Evolutionary conservation across 2,329 filamentous ascomycete genomes (phyloP), one percentile per base, ranked within the genome.

Genomic region (Hymenoscyphus infarciens): DNA sequence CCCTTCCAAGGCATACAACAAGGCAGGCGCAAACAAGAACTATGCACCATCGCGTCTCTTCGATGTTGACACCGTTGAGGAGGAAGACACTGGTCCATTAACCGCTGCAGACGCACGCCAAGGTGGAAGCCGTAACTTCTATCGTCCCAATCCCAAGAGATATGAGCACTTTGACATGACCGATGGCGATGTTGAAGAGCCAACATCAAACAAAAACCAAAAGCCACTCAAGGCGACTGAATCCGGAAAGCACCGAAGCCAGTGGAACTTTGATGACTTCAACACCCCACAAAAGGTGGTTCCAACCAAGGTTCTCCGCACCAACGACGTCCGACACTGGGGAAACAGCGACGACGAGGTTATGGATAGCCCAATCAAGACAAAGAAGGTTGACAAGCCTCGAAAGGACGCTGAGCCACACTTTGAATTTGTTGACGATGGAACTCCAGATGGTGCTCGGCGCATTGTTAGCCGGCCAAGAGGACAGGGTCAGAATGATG

Each of bases 211-310:
- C 33, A 66, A 64, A 29, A 65, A 64, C 22, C 59, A 63, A 61
- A 63, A 25, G 60, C 69, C 66, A 65, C 71, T 67, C 15, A 70
- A 74, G 52, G 70, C 72, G 35, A 61, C 64, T 25, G 75, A 81
- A 60, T 83, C 82, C 72, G 80, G 81, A 61, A 91, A 89, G 78
- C 87, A 91, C 73, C 79, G 82, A 63, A 87, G 87, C 67, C 88
- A 91, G 66, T 97, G 94, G 92, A 86, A 87, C 57, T 98, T 98
- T 75, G 86, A 91, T 65, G 92, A 97, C 77, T 96, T 96, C 71
- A 79, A 80, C 16, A 97, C 93, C 0, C 94, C 94, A 0, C 83
- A 88, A 67, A 97, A 96, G 81, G 68, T 77, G 29, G 80, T 85
- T 56, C 81, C 83, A 4, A 78, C 81, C 55, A 90, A 88, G 75